Evolutionary conservation across 2,329 filamentous ascomycete species (phyloP).

Genomic region (Fusarium proliferatum): DNA sequence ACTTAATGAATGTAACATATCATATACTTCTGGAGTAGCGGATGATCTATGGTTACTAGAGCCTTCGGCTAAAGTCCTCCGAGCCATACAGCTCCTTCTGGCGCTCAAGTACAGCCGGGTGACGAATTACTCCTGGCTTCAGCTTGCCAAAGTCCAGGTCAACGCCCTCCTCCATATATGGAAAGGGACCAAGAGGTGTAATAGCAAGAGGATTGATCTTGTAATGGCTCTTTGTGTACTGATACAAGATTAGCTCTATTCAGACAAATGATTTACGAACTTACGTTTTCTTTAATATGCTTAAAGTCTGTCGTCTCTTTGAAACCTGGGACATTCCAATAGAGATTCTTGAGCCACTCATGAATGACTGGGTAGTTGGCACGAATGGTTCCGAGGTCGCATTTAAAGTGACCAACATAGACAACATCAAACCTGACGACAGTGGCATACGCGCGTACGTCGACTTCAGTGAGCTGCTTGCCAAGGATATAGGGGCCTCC

Average conservation of each 20-base stretch:
- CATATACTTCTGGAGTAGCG: background rate
- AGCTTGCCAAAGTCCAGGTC: conserved; percentile 36
- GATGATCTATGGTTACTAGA: background rate
- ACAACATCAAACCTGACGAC: conserved; percentile 75
- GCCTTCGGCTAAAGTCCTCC: background rate
- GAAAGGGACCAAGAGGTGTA: conserved; percentile 44
- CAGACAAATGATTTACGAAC: background rate
- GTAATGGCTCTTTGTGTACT: conserved; percentile 45
- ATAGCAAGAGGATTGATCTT: conserved; percentile 45
- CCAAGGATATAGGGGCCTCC: conserved; percentile 71
- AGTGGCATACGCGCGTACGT: conserved; percentile 74
- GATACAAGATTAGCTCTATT: background rate
- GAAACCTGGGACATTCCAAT: conserved; percentile 70
- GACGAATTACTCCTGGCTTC: conserved; percentile 34
- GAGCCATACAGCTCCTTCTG: conserved; percentile 40
- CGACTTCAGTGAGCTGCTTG: conserved; percentile 72
- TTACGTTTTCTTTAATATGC: conserved; percentile 72
- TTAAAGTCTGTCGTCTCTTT: conserved; percentile 70
- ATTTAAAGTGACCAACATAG: conserved; percentile 74
- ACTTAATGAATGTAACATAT: accelerated
- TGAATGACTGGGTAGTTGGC: conserved; percentile 74
- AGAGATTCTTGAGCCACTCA: conserved; percentile 74
- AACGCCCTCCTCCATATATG: conserved; percentile 39
- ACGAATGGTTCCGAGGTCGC: conserved; percentile 72
- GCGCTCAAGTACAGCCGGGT: conserved; percentile 40